A percentile compares a stretch with the other conserved stretches of the same genome.
phyloP scores from a whole-genome alignment of 257 asterid species.

The Solanum chilense region DNA sequence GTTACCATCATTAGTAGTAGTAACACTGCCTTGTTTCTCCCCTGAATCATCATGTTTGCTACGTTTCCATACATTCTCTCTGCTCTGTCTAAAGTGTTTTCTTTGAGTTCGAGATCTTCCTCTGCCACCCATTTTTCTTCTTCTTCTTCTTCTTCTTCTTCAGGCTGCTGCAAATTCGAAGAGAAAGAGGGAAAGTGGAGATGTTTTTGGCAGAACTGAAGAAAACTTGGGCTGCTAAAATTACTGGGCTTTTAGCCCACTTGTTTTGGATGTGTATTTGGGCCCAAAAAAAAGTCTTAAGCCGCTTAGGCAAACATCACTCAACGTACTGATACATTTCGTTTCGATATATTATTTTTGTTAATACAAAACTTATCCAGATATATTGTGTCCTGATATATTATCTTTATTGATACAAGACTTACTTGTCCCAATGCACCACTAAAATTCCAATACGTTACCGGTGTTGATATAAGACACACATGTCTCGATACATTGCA shows the following conservation, averaged over 20 bases:
- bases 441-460: too few relatives aligned
- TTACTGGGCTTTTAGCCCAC: neutral
- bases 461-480: too few relatives aligned
- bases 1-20: conserved; percentile 23
- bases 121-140: conserved; percentile 42
- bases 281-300: neutral
- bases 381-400: too few relatives aligned
- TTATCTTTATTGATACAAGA: too few relatives aligned
- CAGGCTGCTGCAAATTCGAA: neutral
- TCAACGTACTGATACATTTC: too few relatives aligned
- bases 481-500: too few relatives aligned
- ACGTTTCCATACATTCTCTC: conserved; percentile 69
- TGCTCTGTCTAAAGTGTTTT: conserved; percentile 55
- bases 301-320: too few relatives aligned
- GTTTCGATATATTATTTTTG: too few relatives aligned
- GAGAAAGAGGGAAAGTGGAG: neutral
- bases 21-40: neutral
- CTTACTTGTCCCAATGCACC: too few relatives aligned
- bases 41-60: conserved; percentile 21
- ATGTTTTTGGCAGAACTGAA: neutral
- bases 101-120: conserved; percentile 77
- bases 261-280: neutral
- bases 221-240: neutral
- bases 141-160: neutral
- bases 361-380: too few relatives aligned